Evolutionary conservation across 192 early-diverging fungal genomes (phyloP), one percentile per base, ranked within the genome.

Genomic region (Umbelopsis ramanniana): DNA sequence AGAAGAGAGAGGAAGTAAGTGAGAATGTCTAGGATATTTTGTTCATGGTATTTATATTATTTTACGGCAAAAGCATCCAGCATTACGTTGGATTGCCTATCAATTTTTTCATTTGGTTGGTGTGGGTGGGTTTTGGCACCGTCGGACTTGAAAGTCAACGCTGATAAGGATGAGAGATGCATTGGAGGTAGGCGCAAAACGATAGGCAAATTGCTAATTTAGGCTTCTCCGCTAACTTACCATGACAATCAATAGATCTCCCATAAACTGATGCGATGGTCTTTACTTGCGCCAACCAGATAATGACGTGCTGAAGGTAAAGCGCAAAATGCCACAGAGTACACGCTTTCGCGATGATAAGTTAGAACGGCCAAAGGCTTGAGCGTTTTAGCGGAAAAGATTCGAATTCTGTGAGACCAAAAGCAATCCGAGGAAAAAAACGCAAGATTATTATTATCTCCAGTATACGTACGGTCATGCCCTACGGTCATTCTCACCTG

Each of bases 201-300:
- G 48, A 50, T 50, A 50, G 48, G 48, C 48, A 50, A 50, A 5
- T 50, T 50, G 48, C 48, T 15, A 50, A 15, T 50, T 50, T 50
- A 10, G 48, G 48, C 5, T 15, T 21, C 15, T 15, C 48, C 48
- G 4, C 19, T 21, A 5, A 46, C 17, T 17, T 17, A 33, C 26
- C 3, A 50, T 17, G 11, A 29, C 11, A 43, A 43, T 71, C 69
- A 79, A 66, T 75, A 79, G 33, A 79, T 69, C 17, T 45, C 21
- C 79, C 79, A 81, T 52, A 81, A 66, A 53, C 75, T 77, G 76
- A 81, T 77, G 33, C 76, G 68, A n/a, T 66, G 48, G 43, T 81
- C 79, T 55, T 79, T 72, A 7, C 71, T 55, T 24, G 68, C 69
- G n/a, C 73, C 60, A 24, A 40, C 68, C 26, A 81, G 37, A 24